These are phyloP conservation scores for Mychonastes homosphaera DNA, from an alignment of 139 green algal genomes.

Conservation along the genomic window DNA sequence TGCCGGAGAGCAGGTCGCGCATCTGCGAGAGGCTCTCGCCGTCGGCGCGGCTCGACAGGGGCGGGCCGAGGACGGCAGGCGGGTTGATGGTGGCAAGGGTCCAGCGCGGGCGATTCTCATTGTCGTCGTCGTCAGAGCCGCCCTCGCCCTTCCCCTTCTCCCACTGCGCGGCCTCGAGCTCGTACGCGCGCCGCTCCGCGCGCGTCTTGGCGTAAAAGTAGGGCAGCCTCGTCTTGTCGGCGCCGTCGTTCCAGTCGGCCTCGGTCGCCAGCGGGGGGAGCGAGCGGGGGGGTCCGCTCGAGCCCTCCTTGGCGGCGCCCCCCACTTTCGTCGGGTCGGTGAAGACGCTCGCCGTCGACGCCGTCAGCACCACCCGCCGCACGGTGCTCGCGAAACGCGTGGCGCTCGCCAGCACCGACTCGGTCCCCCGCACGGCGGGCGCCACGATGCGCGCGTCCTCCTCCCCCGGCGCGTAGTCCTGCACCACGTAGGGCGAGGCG, in stretches of 20 bases:
- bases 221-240: neutral
- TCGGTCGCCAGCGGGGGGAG: conserved; percentile 1
- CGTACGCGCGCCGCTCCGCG: conserved; percentile 31
- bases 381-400: too few relatives aligned
- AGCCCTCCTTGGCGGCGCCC: neutral
- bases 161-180: conserved; percentile 9
- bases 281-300: neutral
- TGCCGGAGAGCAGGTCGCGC: conserved; percentile 10
- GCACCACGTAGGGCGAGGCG: conserved; percentile 29
- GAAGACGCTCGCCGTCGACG: conserved; percentile 32
- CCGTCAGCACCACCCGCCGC: conserved; percentile 46
- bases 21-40: conserved; percentile 20
- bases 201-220: conserved; percentile 34
- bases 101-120: conserved; percentile 27
- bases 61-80: conserved; percentile 29
- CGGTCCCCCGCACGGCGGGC: too few relatives aligned
- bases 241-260: conserved; percentile 12
- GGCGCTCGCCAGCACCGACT: too few relatives aligned
- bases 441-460: too few relatives aligned
- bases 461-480: too few relatives aligned
- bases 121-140: conserved; percentile 11
- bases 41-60: conserved; percentile 11
- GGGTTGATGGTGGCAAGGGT: conserved; percentile 38
- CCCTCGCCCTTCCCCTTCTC: conserved; percentile 1
- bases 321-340: neutral